A percentile compares a stretch with the other conserved stretches of the same genome.
Evolutionary conservation across 83 land plant species (phyloP).

Genomic region (Picea engelmannii): DNA sequence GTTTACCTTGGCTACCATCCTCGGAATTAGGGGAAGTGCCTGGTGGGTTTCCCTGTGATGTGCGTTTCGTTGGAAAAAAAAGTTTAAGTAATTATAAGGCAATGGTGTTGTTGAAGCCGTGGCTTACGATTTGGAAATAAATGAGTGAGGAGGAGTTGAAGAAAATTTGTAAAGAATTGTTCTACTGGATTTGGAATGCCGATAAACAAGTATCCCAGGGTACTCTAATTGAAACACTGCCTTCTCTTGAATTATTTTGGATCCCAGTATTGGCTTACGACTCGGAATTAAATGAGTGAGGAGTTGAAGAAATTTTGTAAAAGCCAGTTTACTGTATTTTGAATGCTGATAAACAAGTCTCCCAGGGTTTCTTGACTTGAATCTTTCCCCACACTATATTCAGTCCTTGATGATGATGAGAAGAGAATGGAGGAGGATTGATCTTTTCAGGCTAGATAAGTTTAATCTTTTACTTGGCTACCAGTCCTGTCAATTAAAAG

Average conservation of each 20-base stretch:
- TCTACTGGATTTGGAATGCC: conserved; percentile 38
- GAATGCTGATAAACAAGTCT: too few species aligned
- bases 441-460: too few species aligned
- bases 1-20: too few species aligned
- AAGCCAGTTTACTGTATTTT: background rate
- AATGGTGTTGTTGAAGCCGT: conserved; percentile 17
- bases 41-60: too few species aligned
- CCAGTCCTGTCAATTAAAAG: too few species aligned
- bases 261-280: too few species aligned
- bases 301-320: background rate
- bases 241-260: conserved; percentile 7
- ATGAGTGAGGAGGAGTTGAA: conserved; percentile 37
- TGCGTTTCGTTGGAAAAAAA: too few species aligned
- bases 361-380: conserved; percentile 18
- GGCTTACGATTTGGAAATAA: conserved; percentile 35
- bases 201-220: conserved; percentile 32
- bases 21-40: too few species aligned
- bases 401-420: conserved; percentile 32
- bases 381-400: conserved; percentile 29
- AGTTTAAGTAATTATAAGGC: too few species aligned
- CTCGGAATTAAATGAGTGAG: too few species aligned
- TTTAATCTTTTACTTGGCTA: too few species aligned
- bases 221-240: conserved; percentile 27
- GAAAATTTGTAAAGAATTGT: conserved; percentile 49
- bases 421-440: conserved; percentile 25